Evolutionary conservation across 208 protist genomes (phyloP), one percentile per base, ranked within the genome.

Genomic region (Leishmania braziliensis): DNA sequence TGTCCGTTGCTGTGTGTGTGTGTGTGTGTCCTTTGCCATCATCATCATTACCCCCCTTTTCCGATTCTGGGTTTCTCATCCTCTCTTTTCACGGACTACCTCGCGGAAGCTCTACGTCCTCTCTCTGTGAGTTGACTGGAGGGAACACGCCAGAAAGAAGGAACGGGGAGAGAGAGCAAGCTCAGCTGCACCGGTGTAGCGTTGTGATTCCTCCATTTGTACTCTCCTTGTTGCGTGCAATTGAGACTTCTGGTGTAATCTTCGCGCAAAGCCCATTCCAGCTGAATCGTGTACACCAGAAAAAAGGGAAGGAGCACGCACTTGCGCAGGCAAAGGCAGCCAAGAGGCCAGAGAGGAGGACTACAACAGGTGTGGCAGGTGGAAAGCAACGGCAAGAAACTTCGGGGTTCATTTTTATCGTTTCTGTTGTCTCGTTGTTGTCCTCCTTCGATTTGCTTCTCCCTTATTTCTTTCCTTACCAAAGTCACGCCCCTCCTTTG

Each of bases 391-490:
- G n/a, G 29, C 4, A 20, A 16, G 33, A n/a, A 14, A 39, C 29
- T 43, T 68, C 14, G 29, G 4, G 29, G 5, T 14, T 39, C 29
- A 20, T 51, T 72, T 20, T n/a, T 26, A 16, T 70, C 18, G 39
- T 72, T 5, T 72, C 18, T 72, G 23, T 72, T 5, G 20, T 46
- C 70, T 33, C 51, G 5, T 9, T 36, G 20, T 60, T 75, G 54
- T 14, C 81, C 76, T 69, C 51, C 60, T 77, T 73, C 48, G 26
- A 51, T 76, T 63, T 62, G 26, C 66, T 58, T 65, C 53, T 18
- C 33, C 51, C 58, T 79, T 54, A 10, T 73, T 76, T 70, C 18
- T 76, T 68, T 54, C 5, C 16, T 46, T 46, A 33, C 43, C 43
- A 46, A 46, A 46, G 43, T 46, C 43, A 46, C 43, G 43, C 43